These are phyloP conservation scores for Gremmenia infestans DNA, from an alignment of 2,329 filamentous ascomycete species.

Conservation along the genomic window DNA sequence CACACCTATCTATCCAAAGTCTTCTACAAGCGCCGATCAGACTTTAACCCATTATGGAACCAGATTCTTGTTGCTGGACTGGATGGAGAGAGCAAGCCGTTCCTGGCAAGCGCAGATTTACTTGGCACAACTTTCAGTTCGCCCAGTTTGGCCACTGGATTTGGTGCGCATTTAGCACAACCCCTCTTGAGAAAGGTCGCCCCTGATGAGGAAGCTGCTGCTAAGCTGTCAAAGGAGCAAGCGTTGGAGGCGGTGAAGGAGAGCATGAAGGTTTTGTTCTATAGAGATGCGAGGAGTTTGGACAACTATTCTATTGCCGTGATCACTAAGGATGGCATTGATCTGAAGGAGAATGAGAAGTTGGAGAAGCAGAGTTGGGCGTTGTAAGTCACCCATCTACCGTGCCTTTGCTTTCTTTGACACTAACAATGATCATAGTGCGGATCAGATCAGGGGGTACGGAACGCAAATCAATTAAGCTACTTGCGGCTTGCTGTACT, in stretches of 20 bases:
- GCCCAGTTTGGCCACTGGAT: constrained; percentile 88
- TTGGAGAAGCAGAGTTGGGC: constrained; percentile 96
- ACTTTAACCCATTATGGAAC: constrained; percentile 98
- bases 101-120: constrained; percentile 86
- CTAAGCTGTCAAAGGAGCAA: constrained; percentile 67
- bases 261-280: constrained; percentile 98
- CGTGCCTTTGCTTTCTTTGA: neutral
- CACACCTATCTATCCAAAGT: constrained; percentile 96
- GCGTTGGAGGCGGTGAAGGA: constrained; percentile 79
- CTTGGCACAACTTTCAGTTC: constrained; percentile 87
- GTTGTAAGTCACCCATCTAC: constrained; percentile 44
- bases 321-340: constrained; percentile 82
- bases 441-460: constrained; percentile 90
- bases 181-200: constrained; percentile 82
- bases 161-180: constrained; percentile 86
- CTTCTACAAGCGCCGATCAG: constrained; percentile 88
- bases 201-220: constrained; percentile 75
- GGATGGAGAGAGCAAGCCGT: constrained; percentile 73
- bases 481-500: constrained; percentile 21
- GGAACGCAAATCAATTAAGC: constrained; percentile 67
- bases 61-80: constrained; percentile 86
- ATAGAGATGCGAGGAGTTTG: constrained; percentile 89
- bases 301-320: constrained; percentile 90
- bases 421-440: constrained; percentile 37
- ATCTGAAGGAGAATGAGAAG: constrained; percentile 78